Conservation (phyloP, 2,329 filamentous ascomycete species). For the Xylaria sp. region DNA sequence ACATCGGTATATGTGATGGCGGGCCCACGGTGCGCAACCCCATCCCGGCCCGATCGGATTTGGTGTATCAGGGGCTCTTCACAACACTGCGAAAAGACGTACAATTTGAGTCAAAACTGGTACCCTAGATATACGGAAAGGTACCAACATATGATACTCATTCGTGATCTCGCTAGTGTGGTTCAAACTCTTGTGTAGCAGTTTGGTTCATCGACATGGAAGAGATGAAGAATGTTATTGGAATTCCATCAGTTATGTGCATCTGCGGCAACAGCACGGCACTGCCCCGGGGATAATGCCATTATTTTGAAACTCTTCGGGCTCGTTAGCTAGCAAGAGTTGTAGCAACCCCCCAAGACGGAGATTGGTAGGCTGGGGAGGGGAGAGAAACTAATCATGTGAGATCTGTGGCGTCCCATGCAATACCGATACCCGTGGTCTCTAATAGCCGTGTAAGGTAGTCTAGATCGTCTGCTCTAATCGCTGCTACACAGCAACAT, state of each 20-base stretch:
- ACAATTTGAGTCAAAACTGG: neutral
- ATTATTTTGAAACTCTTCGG: neutral
- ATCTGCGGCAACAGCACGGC: neutral
- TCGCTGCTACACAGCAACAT: neutral
- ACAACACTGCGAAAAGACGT: neutral
- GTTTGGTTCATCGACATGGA: neutral
- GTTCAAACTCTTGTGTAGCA: neutral
- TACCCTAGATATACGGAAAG: neutral
- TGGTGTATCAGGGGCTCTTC: neutral
- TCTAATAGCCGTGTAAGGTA: neutral
- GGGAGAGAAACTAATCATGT: neutral
- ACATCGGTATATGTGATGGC: neutral
- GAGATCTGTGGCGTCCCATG: neutral
- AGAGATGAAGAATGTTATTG: neutral
- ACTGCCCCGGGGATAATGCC: neutral
- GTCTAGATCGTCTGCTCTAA: neutral
- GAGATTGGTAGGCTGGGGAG: neutral
- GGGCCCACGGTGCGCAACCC: neutral
- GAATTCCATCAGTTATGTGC: neutral
- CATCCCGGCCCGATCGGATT: neutral
- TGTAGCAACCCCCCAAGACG: neutral
- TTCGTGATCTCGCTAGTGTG: neutral
- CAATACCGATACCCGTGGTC: neutral
- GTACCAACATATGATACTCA: neutral
- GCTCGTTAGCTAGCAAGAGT: neutral